Percentiles rank a stretch among this genome's conserved stretches.
Conservation (phyloP, 1,284 basidiomycete species). For the Sporisorium reilianum region DNA sequence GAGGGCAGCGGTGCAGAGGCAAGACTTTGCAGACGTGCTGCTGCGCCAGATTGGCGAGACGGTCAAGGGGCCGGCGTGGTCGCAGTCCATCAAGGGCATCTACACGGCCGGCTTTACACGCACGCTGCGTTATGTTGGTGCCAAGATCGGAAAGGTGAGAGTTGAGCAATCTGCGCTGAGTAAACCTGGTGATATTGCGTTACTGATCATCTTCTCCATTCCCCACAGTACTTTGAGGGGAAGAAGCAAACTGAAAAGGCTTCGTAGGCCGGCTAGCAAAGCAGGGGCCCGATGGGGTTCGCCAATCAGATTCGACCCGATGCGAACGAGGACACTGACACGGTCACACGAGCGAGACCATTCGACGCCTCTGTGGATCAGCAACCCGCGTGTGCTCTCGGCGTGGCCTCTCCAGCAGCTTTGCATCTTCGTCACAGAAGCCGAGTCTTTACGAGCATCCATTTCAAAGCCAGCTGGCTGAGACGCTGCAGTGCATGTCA, state of each 20-base stretch:
- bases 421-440: neutral
- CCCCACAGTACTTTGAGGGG: constrained; percentile 57
- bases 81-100: constrained; percentile 66
- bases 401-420: too few species aligned
- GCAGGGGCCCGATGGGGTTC: neutral
- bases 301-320: neutral
- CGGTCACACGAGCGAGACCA: constrained; percentile 1
- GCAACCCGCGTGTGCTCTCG: too few species aligned
- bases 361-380: too few species aligned
- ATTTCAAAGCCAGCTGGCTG: neutral
- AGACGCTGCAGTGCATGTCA: too few species aligned
- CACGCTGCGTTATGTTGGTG: constrained; percentile 60
- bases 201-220: too few species aligned
- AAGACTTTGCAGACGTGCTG: constrained; percentile 56
- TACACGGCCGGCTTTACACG: constrained; percentile 65
- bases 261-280: neutral
- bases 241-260: constrained; percentile 25
- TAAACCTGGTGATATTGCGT: too few species aligned
- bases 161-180: too few species aligned
- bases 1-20: constrained; percentile 52
- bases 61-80: constrained; percentile 60
- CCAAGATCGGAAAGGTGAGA: constrained; percentile 67
- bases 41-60: constrained; percentile 53
- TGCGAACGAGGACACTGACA: neutral
- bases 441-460: too few species aligned